These are phyloP conservation scores for Primulina tabacum DNA, from an alignment of 257 asterid genomes.

Conservation along the genomic window DNA sequence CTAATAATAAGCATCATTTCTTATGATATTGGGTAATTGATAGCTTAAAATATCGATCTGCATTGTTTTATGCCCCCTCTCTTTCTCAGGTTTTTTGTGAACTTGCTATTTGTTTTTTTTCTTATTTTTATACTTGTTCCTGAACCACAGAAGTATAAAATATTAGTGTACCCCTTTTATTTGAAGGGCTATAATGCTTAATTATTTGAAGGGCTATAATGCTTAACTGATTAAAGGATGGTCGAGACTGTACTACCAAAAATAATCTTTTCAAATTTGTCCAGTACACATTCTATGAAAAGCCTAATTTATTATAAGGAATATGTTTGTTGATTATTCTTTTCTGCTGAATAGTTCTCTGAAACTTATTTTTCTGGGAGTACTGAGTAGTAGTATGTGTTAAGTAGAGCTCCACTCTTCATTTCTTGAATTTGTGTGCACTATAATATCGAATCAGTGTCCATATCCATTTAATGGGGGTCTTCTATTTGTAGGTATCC, in stretches of 20 bases:
- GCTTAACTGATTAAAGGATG: background rate
- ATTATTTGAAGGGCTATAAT: background rate
- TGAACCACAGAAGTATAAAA: background rate
- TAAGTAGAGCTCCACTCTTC: constrained; percentile 8
- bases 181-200: background rate
- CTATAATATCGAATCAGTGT: background rate
- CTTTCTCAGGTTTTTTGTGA: background rate
- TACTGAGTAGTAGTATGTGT: background rate
- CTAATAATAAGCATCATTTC: background rate
- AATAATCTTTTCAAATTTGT: constrained; percentile 4
- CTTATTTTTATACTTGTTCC: background rate
- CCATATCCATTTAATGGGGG: constrained; percentile 18
- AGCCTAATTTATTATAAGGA: background rate
- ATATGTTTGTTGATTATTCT: background rate
- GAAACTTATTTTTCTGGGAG: constrained; percentile 1
- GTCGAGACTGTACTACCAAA: background rate
- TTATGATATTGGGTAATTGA: background rate
- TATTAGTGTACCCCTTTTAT: background rate
- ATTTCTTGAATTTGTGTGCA: constrained; percentile 10
- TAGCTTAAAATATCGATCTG: constrained; percentile 10
- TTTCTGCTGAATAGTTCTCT: constrained; percentile 13
- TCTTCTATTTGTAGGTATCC: constrained; percentile 58
- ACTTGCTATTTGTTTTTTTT: background rate
- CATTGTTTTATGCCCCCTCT: background rate
- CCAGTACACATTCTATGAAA: constrained; percentile 1